These are phyloP conservation scores for Entomortierella chlamydospora DNA, from an alignment of 192 early-diverging fungal genomes.

Conservation along the genomic window DNA sequence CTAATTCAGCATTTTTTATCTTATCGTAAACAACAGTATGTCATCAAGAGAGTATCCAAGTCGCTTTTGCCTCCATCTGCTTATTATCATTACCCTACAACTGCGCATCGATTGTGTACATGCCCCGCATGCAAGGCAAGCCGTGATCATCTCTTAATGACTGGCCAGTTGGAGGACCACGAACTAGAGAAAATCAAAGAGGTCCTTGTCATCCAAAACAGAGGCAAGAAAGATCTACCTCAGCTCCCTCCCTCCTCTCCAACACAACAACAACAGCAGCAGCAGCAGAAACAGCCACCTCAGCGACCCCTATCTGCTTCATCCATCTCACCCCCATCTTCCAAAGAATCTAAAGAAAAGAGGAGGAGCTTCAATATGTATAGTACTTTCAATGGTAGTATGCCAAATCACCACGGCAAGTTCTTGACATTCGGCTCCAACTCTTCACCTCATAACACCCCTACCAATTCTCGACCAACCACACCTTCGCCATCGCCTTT, in stretches of 20 bases:
- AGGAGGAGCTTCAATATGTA: slow-evolving; percentile 41
- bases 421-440: slow-evolving; percentile 20
- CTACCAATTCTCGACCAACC: slow-evolving; percentile 36
- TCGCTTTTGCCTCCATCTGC: slow-evolving; percentile 47
- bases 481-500: slow-evolving; percentile 34
- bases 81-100: slow-evolving; percentile 53
- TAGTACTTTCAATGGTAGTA: slow-evolving; percentile 27
- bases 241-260: slow-evolving; percentile 28
- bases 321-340: not conserved
- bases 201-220: slow-evolving; percentile 49
- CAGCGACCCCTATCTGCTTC: slow-evolving; percentile 22
- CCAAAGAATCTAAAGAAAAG: slow-evolving; percentile 15
- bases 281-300: not conserved
- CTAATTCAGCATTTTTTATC: not conserved
- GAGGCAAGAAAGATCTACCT: slow-evolving; percentile 39
- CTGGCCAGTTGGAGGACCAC: slow-evolving; percentile 32
- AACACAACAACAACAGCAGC: not conserved
- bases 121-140: slow-evolving; percentile 49
- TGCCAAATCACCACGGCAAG: slow-evolving; percentile 30
- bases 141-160: slow-evolving; percentile 35
- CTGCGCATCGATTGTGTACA: slow-evolving; percentile 46
- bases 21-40: slow-evolving; percentile 24
- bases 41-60: slow-evolving; percentile 50
- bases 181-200: slow-evolving; percentile 41
- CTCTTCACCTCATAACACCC: slow-evolving; percentile 34